Base-by-base conservation (phyloP, 108 stramenopile genomes). In the Cyclotella sp. region DNA sequence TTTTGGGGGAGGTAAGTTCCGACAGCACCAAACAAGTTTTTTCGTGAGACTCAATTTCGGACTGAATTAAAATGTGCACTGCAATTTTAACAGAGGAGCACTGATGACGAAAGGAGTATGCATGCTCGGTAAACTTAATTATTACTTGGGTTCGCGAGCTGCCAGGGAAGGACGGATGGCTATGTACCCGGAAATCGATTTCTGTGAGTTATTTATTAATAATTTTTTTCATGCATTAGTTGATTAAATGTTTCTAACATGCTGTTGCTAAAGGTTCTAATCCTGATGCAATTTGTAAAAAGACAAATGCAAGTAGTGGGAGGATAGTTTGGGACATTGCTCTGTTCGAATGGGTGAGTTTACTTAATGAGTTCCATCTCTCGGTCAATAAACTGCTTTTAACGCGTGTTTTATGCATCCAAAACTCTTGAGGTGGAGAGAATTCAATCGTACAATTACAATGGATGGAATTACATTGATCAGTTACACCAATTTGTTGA, bases 401-500 rank as follows among this genome's bases (percentile, higher is more conserved):
- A 34, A 34, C 34, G 6, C 34, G 6, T 34, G 2, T 55, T 22
- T 55, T 4, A 12, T 26, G 11, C 22, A 1, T 24, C 8, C 3
- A 2, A 21, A 55, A 21, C 2, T 34, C 34, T 34, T 34, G 34
- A 55, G 55, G 58, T 73, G 29, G 73, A 73, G 27, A 52, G 45
- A 14, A 46, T 73, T 43, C 73, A 73, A 49, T 65, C 73, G 1
- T 73, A 63, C 21, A 21, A 73, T 45, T 10, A 54, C 4, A 19
- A 65, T 39, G 73, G 62, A 46, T 73, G 59, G 60, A 73, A 28
- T 29, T 73, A 73, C 27, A 39, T 63, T 47, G 61, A 51, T 10
- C 15, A 73, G 13, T 40, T 73, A 12, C 44, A 73, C 24, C 14
- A 73, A 22, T 73, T 73, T 49, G 73, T 73, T n/a, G 73, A 73